Evolutionary conservation across 257 asterid genomes (phyloP).

Genomic region (Penstemon davidsonii): DNA sequence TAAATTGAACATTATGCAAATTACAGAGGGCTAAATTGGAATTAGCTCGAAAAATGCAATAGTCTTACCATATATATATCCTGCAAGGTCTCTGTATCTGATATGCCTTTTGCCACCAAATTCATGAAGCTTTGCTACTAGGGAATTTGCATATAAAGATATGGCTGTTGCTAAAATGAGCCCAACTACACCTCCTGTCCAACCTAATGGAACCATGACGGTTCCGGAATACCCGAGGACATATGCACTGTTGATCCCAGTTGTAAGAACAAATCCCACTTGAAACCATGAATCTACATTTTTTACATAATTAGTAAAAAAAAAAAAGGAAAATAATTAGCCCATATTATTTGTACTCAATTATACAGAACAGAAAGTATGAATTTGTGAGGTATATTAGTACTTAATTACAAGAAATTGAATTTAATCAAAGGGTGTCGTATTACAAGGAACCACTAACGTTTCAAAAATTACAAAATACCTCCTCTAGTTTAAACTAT

Average conservation of each 20-base stretch:
- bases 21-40: no score
- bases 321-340: background rate
- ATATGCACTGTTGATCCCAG: slow-evolving; percentile 94
- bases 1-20: no score
- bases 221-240: slow-evolving; percentile 97
- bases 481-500: no score
- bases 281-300: slow-evolving; percentile 94
- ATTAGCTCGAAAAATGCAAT: no score
- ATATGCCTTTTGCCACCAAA: slow-evolving; percentile 89
- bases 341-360: background rate
- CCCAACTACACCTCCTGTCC: slow-evolving; percentile 94
- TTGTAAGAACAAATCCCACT: slow-evolving; percentile 90
- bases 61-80: slow-evolving; percentile 68
- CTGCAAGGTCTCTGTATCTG: slow-evolving; percentile 97
- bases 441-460: no score
- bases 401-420: no score
- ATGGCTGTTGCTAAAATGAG: slow-evolving; percentile 63
- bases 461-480: no score
- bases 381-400: no score
- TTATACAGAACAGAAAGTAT: no score
- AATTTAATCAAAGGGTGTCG: no score
- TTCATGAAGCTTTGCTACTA: slow-evolving; percentile 92
- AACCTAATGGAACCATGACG: slow-evolving; percentile 91
- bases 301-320: slow-evolving; percentile 12
- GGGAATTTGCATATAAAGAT: slow-evolving; percentile 76